Conservation (phyloP, 176 grass and related monocot genomes). For the Tuctoria greenei region DNA sequence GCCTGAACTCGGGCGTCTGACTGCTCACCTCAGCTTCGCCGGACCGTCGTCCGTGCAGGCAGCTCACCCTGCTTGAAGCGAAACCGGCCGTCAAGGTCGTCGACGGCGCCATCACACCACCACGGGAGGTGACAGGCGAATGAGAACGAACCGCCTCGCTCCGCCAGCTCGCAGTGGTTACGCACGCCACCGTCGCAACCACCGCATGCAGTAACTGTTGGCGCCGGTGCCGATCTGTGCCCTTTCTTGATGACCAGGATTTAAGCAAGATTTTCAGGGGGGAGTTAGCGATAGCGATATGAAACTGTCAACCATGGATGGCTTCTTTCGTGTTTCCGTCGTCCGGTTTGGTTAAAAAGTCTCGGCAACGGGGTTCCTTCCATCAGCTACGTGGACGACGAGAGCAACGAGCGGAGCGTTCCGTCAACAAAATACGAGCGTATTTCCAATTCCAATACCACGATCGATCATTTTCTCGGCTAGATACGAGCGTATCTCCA, state of each 20-base stretch:
- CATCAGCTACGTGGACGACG: too few relatives aligned
- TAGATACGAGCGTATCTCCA: neutral
- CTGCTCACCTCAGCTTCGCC: too few relatives aligned
- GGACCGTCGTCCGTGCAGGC: neutral
- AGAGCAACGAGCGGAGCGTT: too few relatives aligned
- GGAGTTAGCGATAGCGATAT: too few relatives aligned
- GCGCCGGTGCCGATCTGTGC: neutral
- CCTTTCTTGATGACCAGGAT: neutral
- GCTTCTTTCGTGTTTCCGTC: neutral
- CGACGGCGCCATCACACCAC: too few relatives aligned
- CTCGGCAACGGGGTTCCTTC: too few relatives aligned
- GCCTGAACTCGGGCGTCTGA: neutral
- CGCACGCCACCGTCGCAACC: conserved; percentile 22
- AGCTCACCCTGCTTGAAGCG: neutral
- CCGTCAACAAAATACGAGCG: too few relatives aligned
- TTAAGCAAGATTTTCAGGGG: neutral
- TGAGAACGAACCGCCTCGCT: conserved; percentile 5
- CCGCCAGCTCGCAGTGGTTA: conserved; percentile 17
- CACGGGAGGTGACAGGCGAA: neutral
- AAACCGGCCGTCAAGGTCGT: neutral
- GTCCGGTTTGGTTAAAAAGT: neutral
- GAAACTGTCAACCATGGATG: neutral
- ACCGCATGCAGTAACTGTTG: conserved; percentile 6
- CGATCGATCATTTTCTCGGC: too few relatives aligned
- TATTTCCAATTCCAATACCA: too few relatives aligned